Base-by-base conservation (phyloP, 2,329 filamentous ascomycete genomes). In the Aureobasidium sp. region DNA sequence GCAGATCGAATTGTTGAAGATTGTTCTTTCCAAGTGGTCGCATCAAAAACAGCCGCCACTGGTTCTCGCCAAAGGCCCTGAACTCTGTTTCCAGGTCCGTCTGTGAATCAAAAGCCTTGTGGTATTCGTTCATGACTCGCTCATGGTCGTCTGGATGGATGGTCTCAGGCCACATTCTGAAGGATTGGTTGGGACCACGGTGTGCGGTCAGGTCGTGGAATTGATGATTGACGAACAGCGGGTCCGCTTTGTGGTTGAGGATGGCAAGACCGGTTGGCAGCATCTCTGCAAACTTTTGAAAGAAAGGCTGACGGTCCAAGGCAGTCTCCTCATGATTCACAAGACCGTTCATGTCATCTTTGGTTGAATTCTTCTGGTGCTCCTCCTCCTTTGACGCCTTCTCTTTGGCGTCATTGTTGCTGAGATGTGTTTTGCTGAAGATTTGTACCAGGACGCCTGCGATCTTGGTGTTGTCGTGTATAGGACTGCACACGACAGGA, bases 201-300 rank as follows among this genome's bases (percentile, higher is more conserved):
- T 76, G 75, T 0, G 75, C 78, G 0, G 77, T 79, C n/a, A 79
- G 69, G 24, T 73, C 70, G 65, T 76, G 78, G 64, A 78, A 79
- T 52, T 73, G 71, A 57, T 77, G 73, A 56, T 79, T 79, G 14
- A 79, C 77, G 56, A 78, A 79, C 9, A 79, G 68, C 9, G 76
- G 75, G 40, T 77, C 74, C 1, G 76, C 76, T 19, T 75, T 70
- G 50, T 73, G 73, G 63, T 78, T 75, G 6, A 79, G 69, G 37
- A 79, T 78, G 2, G 77, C 77, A 12, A 79, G 68, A 1, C 77
- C 77, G 24, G 75, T 76, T 3, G 77, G 77, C 0, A 79, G 66
- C 64, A 79, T 71, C 58, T 78, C 76, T 5, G 77, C 76, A 47
- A 78, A 78, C 12, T 72, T 67, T 29, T 74, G 72, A 59, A 78